phyloP scores from a whole-genome alignment of 2,329 filamentous ascomycete species.

The Fusarium haematococcum region DNA sequence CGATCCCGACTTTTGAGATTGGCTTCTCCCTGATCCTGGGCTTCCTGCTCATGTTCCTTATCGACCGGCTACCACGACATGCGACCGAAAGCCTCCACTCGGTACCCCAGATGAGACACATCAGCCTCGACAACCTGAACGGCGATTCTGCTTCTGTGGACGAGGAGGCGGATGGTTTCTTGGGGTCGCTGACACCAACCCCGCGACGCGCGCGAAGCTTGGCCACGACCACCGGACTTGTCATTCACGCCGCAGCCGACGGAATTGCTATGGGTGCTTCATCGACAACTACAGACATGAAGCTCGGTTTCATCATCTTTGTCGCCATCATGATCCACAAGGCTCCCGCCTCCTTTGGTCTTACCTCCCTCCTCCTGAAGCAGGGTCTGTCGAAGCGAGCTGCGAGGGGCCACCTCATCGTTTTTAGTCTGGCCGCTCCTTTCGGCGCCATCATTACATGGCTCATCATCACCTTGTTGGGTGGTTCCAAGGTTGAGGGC shows the following conservation, averaged over 20 bases:
- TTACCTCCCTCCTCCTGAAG: constrained; percentile 90
- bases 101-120: constrained; percentile 80
- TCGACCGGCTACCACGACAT: constrained; percentile 86
- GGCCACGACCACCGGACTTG: constrained; percentile 91
- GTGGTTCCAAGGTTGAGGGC: constrained; percentile 68
- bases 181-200: constrained; percentile 68
- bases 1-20: constrained; percentile 78
- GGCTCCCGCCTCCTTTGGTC: constrained; percentile 92
- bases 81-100: constrained; percentile 73
- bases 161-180: constrained; percentile 68
- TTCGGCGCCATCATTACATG: constrained; percentile 87
- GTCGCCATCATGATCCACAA: constrained; percentile 98
- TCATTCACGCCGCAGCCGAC: constrained; percentile 95
- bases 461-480: constrained; percentile 79
- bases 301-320: constrained; percentile 91
- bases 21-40: constrained; percentile 88
- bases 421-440: constrained; percentile 93
- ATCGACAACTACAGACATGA: constrained; percentile 77
- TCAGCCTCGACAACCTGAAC: constrained; percentile 86
- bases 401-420: constrained; percentile 84
- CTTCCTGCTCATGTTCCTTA: constrained; percentile 96
- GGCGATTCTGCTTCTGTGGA: constrained; percentile 63
- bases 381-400: constrained; percentile 90
- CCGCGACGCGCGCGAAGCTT: constrained; percentile 72
- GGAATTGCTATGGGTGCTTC: constrained; percentile 96